Percentiles rank a stretch among this genome's conserved stretches.
phyloP scores from a whole-genome alignment of 345 rosid species.

The Pistacia vera region DNA sequence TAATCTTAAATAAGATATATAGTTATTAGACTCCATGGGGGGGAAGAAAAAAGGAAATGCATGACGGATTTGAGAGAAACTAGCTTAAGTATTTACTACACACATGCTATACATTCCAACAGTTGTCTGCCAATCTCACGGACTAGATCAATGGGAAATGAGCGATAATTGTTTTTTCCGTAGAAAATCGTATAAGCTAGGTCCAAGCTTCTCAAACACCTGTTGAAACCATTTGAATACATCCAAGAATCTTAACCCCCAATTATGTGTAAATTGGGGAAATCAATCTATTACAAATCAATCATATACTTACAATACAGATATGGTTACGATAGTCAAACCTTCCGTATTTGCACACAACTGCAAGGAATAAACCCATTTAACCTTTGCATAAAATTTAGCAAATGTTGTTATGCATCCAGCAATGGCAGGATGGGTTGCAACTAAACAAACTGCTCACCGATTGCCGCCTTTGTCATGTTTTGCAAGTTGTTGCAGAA shows the following conservation, averaged over 20 bases:
- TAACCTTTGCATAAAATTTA: slow-evolving; percentile 42
- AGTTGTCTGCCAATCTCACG: slow-evolving; percentile 99
- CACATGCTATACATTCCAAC: slow-evolving; percentile 99
- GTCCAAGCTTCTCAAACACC: slow-evolving; percentile 99
- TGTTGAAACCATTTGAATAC: slow-evolving; percentile 81
- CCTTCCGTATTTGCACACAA: slow-evolving; percentile 98
- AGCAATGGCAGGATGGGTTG: slow-evolving; percentile 14
- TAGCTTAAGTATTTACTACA: slow-evolving; percentile 72
- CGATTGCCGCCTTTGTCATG: slow-evolving; percentile 82
- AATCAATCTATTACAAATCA: slow-evolving; percentile 57
- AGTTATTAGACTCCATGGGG: not conserved
- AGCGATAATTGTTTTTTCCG: slow-evolving; percentile 98
- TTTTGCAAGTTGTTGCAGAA: slow-evolving; percentile 83
- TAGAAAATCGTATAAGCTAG: slow-evolving; percentile 98
- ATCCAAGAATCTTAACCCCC: slow-evolving; percentile 77
- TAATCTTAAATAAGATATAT: too few relatives aligned
- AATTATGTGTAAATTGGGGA: slow-evolving; percentile 59
- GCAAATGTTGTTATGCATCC: slow-evolving; percentile 17
- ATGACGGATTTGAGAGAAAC: slow-evolving; percentile 34
- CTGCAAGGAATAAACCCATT: slow-evolving; percentile 95
- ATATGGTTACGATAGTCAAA: slow-evolving; percentile 99
- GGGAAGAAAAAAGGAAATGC: not conserved
- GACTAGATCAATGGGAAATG: slow-evolving; percentile 96
- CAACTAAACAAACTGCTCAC: slow-evolving; percentile 46
- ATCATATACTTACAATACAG: slow-evolving; percentile 91